phyloP scores from a whole-genome alignment of 2,329 filamentous ascomycete species.

The Fusarium humuli region DNA sequence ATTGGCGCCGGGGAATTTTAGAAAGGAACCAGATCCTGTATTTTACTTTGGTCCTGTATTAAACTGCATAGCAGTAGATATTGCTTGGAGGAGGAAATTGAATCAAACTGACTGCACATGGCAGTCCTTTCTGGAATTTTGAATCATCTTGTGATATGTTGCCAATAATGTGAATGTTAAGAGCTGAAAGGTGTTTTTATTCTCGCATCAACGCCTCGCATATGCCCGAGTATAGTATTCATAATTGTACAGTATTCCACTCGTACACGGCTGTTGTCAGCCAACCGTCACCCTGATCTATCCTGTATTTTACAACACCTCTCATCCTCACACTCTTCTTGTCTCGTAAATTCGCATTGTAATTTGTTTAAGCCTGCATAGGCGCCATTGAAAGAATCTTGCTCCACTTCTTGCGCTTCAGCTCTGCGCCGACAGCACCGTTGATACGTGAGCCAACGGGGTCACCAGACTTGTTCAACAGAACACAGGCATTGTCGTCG shows the following conservation, averaged over 20 bases:
- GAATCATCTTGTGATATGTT: constrained; percentile 9
- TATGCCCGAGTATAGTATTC: constrained; percentile 49
- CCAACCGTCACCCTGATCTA: constrained; percentile 10
- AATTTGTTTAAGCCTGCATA: constrained; percentile 62
- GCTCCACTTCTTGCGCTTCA: constrained; percentile 94
- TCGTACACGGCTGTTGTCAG: constrained; percentile 38
- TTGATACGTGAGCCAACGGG: constrained; percentile 93
- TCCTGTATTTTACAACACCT: constrained; percentile 28
- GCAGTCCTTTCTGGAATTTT: constrained; percentile 6
- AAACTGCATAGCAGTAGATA: constrained; percentile 10
- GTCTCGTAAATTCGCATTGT: neutral
- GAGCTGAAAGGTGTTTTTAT: constrained; percentile 45
- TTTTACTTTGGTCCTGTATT: constrained; percentile 32
- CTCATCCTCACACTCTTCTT: neutral
- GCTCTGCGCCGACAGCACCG: constrained; percentile 88
- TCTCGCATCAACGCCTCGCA: constrained; percentile 52
- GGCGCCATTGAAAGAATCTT: constrained; percentile 98
- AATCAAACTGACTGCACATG: constrained; percentile 11
- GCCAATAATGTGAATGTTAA: constrained; percentile 8
- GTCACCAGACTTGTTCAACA: constrained; percentile 97
- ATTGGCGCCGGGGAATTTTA: constrained; percentile 27
- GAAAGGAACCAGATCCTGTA: constrained; percentile 31
- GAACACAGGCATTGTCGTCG: constrained; percentile 97
- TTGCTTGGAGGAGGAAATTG: constrained; percentile 20
- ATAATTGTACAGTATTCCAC: constrained; percentile 51